These are phyloP conservation scores for Collybia mongolica DNA, from an alignment of 768 basidiomycete species.

Conservation along the genomic window DNA sequence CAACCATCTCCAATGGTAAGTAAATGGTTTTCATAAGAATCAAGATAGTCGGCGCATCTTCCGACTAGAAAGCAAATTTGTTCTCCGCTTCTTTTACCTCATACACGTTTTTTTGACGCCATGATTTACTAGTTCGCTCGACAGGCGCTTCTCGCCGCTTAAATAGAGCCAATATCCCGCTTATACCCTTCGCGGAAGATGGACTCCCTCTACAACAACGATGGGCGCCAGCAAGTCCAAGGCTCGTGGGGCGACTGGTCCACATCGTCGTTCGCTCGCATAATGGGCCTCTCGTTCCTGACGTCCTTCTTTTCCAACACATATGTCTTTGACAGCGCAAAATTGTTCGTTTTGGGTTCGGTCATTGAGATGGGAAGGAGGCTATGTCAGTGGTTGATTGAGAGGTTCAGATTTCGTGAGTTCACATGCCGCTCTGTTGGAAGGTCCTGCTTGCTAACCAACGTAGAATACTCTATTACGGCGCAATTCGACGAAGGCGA, in stretches of 20 bases:
- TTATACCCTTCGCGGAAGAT: no score
- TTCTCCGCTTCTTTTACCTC: no score
- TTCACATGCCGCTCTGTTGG: slow-evolving; percentile 4
- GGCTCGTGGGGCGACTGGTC: not conserved
- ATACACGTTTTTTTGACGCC: no score
- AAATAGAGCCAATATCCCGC: no score
- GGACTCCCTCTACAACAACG: no score
- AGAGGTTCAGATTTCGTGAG: slow-evolving; percentile 38
- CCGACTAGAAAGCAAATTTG: no score
- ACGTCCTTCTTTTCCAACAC: slow-evolving; percentile 25
- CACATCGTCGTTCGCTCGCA: slow-evolving; percentile 16
- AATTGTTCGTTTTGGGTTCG: slow-evolving; percentile 31
- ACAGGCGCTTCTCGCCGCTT: no score
- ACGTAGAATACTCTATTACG: slow-evolving; percentile 40
- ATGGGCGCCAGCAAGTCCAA: no score
- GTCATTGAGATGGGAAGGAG: slow-evolving; percentile 39
- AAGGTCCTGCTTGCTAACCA: not conserved
- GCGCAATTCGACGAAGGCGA: slow-evolving; percentile 47
- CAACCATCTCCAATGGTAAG: no score
- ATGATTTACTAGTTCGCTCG: no score
- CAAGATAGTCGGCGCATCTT: no score
- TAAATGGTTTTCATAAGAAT: no score
- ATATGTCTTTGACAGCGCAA: slow-evolving; percentile 24
- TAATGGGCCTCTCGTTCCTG: slow-evolving; percentile 36
- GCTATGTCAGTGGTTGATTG: slow-evolving; percentile 35